These are phyloP conservation scores for Ustilago trichophora DNA, from an alignment of 1,284 basidiomycete genomes.

Conservation along the genomic window DNA sequence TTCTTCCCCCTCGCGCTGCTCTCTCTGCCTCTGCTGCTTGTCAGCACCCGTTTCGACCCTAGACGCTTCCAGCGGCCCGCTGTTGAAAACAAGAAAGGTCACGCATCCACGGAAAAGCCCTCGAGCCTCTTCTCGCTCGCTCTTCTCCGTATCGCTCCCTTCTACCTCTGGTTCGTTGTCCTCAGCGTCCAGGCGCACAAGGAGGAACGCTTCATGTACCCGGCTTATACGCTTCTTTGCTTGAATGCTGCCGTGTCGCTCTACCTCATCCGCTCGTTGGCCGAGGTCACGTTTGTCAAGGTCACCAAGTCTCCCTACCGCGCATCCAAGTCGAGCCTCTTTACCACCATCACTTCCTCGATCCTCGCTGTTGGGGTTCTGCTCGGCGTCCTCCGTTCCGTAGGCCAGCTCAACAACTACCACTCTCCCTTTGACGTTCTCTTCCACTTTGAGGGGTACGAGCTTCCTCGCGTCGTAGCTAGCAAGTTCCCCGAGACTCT, in stretches of 20 bases:
- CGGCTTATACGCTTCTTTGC: constrained; percentile 87
- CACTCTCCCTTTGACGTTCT: constrained; percentile 84
- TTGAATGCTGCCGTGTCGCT: constrained; percentile 87
- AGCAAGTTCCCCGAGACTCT: constrained; percentile 25
- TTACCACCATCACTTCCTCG: constrained; percentile 78
- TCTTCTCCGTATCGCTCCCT: constrained; percentile 78
- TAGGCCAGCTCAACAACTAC: constrained; percentile 87
- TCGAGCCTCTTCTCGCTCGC: constrained; percentile 70
- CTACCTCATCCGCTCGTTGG: constrained; percentile 71
- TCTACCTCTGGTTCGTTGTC: constrained; percentile 88
- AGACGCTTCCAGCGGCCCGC: constrained; percentile 78
- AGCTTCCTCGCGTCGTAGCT: constrained; percentile 76
- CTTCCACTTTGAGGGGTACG: constrained; percentile 77
- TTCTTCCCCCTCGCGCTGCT: constrained; percentile 76
- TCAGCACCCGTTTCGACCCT: constrained; percentile 80
- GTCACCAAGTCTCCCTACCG: constrained; percentile 56
- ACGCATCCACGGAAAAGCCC: constrained; percentile 16
- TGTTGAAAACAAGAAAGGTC: constrained; percentile 67
- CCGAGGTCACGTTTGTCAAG: constrained; percentile 46
- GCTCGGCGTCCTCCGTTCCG: constrained; percentile 80
- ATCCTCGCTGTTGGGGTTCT: constrained; percentile 75
- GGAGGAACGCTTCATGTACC: constrained; percentile 98
- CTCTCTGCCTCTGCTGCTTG: constrained; percentile 74
- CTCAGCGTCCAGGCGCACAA: constrained; percentile 88
- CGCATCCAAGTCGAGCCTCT: constrained; percentile 69